These are phyloP conservation scores for Strobilomyces echinocephalus DNA, from an alignment of 768 basidiomycete genomes.

Conservation along the genomic window DNA sequence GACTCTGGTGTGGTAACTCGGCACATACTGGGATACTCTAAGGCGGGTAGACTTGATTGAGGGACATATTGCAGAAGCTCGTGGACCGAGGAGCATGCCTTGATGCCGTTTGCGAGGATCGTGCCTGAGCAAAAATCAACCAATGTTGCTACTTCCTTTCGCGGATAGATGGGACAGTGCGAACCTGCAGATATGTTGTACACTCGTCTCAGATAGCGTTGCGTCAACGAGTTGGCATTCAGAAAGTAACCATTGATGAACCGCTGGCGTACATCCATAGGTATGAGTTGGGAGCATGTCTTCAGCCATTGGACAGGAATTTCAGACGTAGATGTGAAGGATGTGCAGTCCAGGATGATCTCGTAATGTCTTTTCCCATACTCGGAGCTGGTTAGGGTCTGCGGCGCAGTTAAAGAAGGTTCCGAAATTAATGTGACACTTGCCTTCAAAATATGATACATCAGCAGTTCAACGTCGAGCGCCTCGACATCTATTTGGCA, in stretches of 20 bases:
- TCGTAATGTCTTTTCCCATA: conserved; percentile 56
- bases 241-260: conserved; percentile 61
- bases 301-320: conserved; percentile 80
- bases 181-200: conserved; percentile 62
- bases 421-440: conserved; percentile 6
- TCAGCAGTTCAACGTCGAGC: conserved; percentile 71
- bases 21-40: conserved; percentile 53
- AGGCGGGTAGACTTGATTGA: conserved; percentile 39
- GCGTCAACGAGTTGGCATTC: conserved; percentile 66
- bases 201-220: conserved; percentile 70
- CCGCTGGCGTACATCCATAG: conserved; percentile 61
- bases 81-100: conserved; percentile 57
- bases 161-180: conserved; percentile 8
- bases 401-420: background rate
- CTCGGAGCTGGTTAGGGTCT: conserved; percentile 50
- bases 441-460: conserved; percentile 77
- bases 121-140: conserved; percentile 38
- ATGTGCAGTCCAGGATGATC: conserved; percentile 77
- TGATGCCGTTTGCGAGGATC: conserved; percentile 48
- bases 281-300: conserved; percentile 70
- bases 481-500: conserved; percentile 74
- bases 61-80: conserved; percentile 59
- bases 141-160: background rate
- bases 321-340: conserved; percentile 69
- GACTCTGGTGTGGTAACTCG: background rate